Percentiles rank a stretch among this genome's conserved stretches.
Conservation (phyloP, 139 green algal species). For the Tetradesmus obliquus region DNA sequence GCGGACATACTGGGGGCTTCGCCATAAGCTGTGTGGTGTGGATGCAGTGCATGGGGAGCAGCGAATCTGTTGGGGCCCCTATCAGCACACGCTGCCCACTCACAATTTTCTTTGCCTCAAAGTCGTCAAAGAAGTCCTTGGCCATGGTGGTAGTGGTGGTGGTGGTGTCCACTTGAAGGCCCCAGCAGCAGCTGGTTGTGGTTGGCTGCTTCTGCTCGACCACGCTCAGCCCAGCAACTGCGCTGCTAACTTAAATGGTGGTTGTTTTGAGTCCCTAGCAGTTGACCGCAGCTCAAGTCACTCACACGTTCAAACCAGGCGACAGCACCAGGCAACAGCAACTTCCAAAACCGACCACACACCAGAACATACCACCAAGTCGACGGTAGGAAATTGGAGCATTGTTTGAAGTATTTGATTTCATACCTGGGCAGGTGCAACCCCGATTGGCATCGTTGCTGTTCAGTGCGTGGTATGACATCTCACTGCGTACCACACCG, state of each 20-base stretch:
- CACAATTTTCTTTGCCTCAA: slow-evolving; percentile 5
- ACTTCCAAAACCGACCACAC: neutral
- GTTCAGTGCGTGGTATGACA: neutral
- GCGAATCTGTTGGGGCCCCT: neutral
- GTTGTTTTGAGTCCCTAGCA: too few relatives aligned
- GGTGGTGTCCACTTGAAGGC: too few relatives aligned
- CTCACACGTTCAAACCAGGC: neutral
- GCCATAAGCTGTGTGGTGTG: neutral
- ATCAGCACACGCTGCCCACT: neutral
- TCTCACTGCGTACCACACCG: neutral
- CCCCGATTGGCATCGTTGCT: neutral
- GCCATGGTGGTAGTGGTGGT: neutral
- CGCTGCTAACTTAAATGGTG: too few relatives aligned
- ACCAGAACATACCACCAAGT: neutral
- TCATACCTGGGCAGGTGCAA: neutral
- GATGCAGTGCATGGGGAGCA: neutral
- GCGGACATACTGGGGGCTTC: too few relatives aligned
- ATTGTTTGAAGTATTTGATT: too few relatives aligned
- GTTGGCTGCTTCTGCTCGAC: neutral
- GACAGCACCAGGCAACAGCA: neutral
- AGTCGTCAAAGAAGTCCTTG: slow-evolving; percentile 29
- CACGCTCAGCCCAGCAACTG: neutral
- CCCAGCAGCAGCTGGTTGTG: neutral
- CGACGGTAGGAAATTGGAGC: too few relatives aligned
- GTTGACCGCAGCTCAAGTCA: neutral